Percentiles rank a stretch among this genome's conserved stretches.
These are phyloP conservation scores for Trichosporon sp. DNA, from an alignment of 1,284 basidiomycete species.

Conservation along the genomic window DNA sequence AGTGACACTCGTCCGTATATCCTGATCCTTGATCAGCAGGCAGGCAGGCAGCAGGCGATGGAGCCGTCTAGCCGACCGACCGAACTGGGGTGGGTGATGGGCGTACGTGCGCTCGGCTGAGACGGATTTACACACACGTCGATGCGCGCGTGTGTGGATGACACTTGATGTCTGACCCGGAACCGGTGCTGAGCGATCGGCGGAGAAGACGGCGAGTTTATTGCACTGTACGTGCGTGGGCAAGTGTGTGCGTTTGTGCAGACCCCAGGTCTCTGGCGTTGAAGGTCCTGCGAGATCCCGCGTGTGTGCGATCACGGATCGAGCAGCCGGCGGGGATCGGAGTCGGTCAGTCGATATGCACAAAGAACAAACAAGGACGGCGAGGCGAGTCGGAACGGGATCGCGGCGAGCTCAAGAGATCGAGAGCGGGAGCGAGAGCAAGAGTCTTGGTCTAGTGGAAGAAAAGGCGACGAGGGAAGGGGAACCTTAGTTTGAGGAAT, in stretches of 20 bases:
- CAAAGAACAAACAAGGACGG: neutral
- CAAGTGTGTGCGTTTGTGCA: neutral
- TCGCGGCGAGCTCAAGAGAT: neutral
- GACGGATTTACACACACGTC: slow-evolving; percentile 1
- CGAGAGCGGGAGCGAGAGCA: neutral
- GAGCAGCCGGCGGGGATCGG: no score
- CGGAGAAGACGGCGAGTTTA: neutral
- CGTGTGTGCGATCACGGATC: no score
- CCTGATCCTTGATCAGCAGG: neutral
- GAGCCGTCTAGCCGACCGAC: neutral
- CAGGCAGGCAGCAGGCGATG: neutral
- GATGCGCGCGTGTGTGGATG: neutral
- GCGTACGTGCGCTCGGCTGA: slow-evolving; percentile 1
- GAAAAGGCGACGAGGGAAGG: neutral
- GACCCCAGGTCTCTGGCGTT: no score
- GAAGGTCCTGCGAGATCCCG: neutral
- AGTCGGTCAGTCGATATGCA: neutral
- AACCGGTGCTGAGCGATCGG: neutral
- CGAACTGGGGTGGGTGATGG: neutral
- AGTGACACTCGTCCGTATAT: neutral
- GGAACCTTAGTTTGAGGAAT: neutral
- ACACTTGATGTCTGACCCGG: neutral
- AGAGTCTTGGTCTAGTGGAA: neutral
- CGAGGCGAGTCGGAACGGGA: no score
- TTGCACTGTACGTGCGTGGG: neutral